Base-by-base conservation (phyloP, 306 rosid genomes). In the Rubus parviflorus region DNA sequence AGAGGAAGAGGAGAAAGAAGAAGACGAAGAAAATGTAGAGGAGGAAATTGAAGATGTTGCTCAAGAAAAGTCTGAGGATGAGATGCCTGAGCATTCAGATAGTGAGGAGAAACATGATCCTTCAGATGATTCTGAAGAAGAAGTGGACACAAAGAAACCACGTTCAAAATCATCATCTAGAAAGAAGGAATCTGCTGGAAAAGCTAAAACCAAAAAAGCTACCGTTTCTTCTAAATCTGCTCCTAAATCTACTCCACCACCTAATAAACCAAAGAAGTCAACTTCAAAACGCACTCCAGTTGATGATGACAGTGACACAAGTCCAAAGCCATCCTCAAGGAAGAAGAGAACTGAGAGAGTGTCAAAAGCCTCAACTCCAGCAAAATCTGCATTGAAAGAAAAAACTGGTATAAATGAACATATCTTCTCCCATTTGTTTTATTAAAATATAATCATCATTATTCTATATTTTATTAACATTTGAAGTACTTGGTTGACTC, bases 301-400 rank as follows among this genome's bases (percentile, higher is more conserved):
- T 81, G 96, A 85, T 35, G 92, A 87, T 76, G 91, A 87, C 30
- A 83, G 66, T 76, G 94, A 89, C 58, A 81, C 68, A 60, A 88
- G 92, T 84, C 96, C 97, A 25, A 96, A 93, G 87, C 93, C 85
- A 76, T 91, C 88, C 74, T 91, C 96, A 63, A 93, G 97, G 89
- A 96, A 87, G 87, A 95, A 86, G 88, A 89, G 78, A 79, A 86
- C 61, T 53, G 96, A 85, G 66, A 89, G 82, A 73, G 86, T 72
- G 46, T 80, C 82, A 66, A 91, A 91, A 87, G 78, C 72, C 43
- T 52, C 85, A 22, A 63, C 89, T 75, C 85, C 81, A 53, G 42
- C 71, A 14, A 96, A 92, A 83, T 66, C 96, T 75, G 77, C 90
- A 47, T 68, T 82, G 75, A 93, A 85, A 86, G 99, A 91, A 83